Base-by-base conservation (phyloP, 2,329 filamentous ascomycete genomes). In the Hymenoscyphus scutula region DNA sequence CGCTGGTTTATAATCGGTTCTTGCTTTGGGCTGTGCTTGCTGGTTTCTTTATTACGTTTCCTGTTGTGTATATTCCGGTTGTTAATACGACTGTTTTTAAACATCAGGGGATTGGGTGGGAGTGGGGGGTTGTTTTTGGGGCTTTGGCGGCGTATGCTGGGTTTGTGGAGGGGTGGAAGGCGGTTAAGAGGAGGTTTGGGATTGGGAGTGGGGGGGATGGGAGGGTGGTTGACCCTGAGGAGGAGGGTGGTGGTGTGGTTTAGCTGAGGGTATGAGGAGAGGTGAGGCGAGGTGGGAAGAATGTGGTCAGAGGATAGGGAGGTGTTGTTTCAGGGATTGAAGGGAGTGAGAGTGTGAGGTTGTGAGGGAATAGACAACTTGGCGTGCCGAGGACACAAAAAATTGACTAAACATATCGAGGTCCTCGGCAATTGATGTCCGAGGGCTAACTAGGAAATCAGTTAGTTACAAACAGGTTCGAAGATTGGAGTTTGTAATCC, bases 131-230 rank as follows among this genome's bases (percentile, higher is more conserved):
- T 1, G 88, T 91, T 0, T 78, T 83, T 54, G 80, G 84, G 19
- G 83, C 80, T 37, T 80, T 87, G 0, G 74, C 82, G 1, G 72
- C 83, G 8, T 92, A 90, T 74, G 78, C 91, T 56, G 75, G 75
- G 0, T 81, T 89, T 8, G 79, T 90, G 2, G 89, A 92, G 76
- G 69, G 70, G 0, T 92, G 88, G 87, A 91, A 91, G 77, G 88
- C 82, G 60, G 76, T 78, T 15, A 92, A 92, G 80, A 80, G 89
- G 8, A 2, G 38, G 13, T 58, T 51, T 30, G 38, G 38, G 15
- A 58, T 58, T 53, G 30, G 56, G 38, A 29, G 23, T 30, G 56
- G 37, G 13, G 45, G 34, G 32, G 54, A 34, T 25, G 29, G 29
- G 56, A 27, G 56, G 25, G 23, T 3, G 10, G 8, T 57, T 8